Conservation (phyloP, 495 filamentous ascomycete genomes). For the Aspergillus wentii region DNA sequence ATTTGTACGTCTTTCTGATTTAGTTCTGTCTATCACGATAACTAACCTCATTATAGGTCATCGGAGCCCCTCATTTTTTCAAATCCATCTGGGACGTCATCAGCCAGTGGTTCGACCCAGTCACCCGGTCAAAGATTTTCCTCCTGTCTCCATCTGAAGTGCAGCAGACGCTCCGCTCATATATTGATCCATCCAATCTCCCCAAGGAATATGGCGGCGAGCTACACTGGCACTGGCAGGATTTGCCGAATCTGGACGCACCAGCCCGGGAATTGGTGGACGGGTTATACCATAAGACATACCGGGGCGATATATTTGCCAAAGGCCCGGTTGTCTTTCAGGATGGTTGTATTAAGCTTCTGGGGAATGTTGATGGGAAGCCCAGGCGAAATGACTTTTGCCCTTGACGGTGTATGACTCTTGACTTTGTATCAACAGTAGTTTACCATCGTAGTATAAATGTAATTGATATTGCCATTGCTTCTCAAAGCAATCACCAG, state of each 20-base stretch:
- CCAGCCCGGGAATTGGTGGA: constrained; percentile 43
- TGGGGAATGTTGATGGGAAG: too few species aligned
- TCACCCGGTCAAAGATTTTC: constrained; percentile 90
- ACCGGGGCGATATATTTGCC: too few species aligned
- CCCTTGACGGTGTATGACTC: too few species aligned
- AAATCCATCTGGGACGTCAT: constrained; percentile 93
- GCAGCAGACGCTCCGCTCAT: constrained; percentile 64
- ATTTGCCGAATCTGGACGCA: constrained; percentile 65
- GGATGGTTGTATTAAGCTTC: too few species aligned
- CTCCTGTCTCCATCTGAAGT: constrained; percentile 69
- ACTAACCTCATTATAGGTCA: constrained; percentile 48
- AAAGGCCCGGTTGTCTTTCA: too few species aligned
- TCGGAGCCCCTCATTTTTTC: constrained; percentile 87
- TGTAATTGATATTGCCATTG: too few species aligned
- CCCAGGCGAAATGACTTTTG: too few species aligned
- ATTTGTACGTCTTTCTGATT: constrained; percentile 52
- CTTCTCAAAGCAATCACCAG: too few species aligned
- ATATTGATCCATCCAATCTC: constrained; percentile 76
- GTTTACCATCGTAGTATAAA: too few species aligned
- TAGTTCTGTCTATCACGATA: neutral
- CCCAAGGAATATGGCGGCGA: constrained; percentile 82
- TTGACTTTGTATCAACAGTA: too few species aligned
- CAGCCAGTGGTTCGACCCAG: constrained; percentile 93
- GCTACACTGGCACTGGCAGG: constrained; percentile 73
- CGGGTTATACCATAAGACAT: too few species aligned